A percentile compares a stretch with the other conserved stretches of the same genome.
Evolutionary conservation across 108 stramenopile species (phyloP).

Genomic region (Schizochytrium sp.): DNA sequence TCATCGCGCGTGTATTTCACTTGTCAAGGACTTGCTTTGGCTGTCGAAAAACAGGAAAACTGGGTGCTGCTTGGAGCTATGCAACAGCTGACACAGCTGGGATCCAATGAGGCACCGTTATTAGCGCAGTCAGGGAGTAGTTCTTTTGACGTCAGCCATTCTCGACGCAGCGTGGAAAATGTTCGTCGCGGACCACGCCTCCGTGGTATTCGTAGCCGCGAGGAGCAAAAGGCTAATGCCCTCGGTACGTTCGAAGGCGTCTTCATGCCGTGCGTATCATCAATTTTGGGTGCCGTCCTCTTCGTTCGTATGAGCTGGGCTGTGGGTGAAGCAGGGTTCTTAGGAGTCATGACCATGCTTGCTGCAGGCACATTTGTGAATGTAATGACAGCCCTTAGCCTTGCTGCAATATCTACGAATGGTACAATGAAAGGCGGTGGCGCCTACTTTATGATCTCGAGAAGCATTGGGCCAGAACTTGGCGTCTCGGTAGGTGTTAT

Average conservation of each 20-base stretch:
- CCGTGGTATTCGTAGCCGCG: conserved; percentile 8
- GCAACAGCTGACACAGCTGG: conserved; percentile 31
- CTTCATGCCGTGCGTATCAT: conserved; percentile 60
- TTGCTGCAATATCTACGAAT: conserved; percentile 54
- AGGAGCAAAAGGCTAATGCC: not conserved
- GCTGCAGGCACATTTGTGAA: not conserved
- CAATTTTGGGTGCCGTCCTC: conserved; percentile 57
- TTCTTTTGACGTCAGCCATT: not conserved
- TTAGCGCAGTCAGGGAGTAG: not conserved
- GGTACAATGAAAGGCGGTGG: conserved; percentile 59
- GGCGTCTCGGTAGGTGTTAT: conserved; percentile 62
- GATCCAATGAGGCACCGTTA: not conserved
- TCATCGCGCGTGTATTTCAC: too few relatives aligned
- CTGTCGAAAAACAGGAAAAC: not conserved
- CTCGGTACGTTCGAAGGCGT: conserved; percentile 39
- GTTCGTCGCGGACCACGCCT: not conserved
- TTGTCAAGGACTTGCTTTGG: too few relatives aligned
- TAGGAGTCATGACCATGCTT: conserved; percentile 53
- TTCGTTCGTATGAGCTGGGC: conserved; percentile 60
- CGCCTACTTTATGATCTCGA: conserved; percentile 63
- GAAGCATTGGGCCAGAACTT: conserved; percentile 63
- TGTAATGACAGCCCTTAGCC: conserved; percentile 36
- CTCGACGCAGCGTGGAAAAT: not conserved
- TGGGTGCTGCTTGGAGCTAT: not conserved
- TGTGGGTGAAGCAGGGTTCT: conserved; percentile 57